Percentiles rank a stretch among this genome's conserved stretches.
Conservation (phyloP, 306 rosid species). For the Acacia confusa region DNA sequence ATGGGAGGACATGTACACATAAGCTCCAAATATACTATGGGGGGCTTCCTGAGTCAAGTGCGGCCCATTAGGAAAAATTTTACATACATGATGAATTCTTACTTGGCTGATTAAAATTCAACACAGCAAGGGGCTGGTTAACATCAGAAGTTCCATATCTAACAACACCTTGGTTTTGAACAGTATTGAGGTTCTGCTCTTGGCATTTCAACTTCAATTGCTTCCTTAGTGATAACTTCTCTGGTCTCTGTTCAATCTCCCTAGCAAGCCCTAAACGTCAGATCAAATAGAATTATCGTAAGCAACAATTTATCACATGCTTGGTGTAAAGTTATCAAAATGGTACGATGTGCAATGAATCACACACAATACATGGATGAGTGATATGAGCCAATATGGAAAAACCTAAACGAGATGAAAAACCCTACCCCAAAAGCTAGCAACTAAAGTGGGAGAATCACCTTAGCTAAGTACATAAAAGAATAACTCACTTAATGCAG, state of each 20-base stretch:
- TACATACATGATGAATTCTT: slow-evolving; percentile 32
- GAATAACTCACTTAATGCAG: no score
- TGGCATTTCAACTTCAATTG: slow-evolving; percentile 91
- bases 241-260: slow-evolving; percentile 76
- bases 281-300: slow-evolving; percentile 30
- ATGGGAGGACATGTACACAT: neutral
- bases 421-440: neutral
- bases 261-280: slow-evolving; percentile 62
- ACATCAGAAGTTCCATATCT: slow-evolving; percentile 56
- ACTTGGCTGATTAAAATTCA: slow-evolving; percentile 63
- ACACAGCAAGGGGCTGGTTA: slow-evolving; percentile 43
- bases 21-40: neutral
- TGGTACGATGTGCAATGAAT: no score
- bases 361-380: neutral
- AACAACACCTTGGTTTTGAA: slow-evolving; percentile 51
- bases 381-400: neutral
- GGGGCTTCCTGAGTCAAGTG: slow-evolving; percentile 23
- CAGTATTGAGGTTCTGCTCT: slow-evolving; percentile 67
- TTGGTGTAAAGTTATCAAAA: neutral
- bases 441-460: no score
- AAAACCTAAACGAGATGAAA: neutral
- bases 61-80: neutral
- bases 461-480: no score
- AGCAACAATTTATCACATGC: slow-evolving; percentile 27
- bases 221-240: slow-evolving; percentile 89